phyloP scores from a whole-genome alignment of 805 yeast genomes.

The Starmera caribaea region DNA sequence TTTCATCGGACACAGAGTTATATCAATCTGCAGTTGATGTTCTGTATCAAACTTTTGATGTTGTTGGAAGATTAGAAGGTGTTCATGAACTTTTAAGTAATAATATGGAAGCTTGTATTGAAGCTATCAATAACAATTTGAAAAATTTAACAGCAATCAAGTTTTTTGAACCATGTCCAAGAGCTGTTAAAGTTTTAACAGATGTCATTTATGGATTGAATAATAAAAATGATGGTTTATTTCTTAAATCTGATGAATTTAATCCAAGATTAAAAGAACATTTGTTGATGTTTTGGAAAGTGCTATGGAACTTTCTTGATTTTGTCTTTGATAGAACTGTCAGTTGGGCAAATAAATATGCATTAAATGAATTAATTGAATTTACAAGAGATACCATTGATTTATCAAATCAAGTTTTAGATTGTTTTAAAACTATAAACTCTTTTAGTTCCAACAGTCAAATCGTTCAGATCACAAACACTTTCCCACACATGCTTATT shows the following conservation, averaged over 20 bases:
- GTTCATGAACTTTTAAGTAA: slow-evolving; percentile 42
- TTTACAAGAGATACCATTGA: slow-evolving; percentile 85
- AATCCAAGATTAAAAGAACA: slow-evolving; percentile 17
- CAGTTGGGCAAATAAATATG: slow-evolving; percentile 63
- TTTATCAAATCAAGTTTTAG: slow-evolving; percentile 58
- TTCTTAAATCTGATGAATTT: slow-evolving; percentile 20
- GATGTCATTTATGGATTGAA: slow-evolving; percentile 57
- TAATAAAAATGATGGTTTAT: slow-evolving; percentile 58
- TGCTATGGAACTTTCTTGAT: slow-evolving; percentile 63
- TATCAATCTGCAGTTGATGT: slow-evolving; percentile 66
- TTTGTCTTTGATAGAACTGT: slow-evolving; percentile 60
- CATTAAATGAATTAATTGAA: slow-evolving; percentile 51
- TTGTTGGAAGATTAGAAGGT: slow-evolving; percentile 71
- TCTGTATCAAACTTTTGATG: slow-evolving; percentile 69
- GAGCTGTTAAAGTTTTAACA: slow-evolving; percentile 63
- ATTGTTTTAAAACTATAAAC: slow-evolving; percentile 44
- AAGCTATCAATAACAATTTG: slow-evolving; percentile 38
- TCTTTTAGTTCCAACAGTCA: slow-evolving; percentile 18
- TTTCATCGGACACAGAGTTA: slow-evolving; percentile 47
- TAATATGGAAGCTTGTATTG: slow-evolving; percentile 35
- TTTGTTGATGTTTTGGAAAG: slow-evolving; percentile 48
- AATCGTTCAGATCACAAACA: slow-evolving; percentile 45
- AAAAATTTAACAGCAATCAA: slow-evolving; percentile 33
- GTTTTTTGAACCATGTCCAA: slow-evolving; percentile 65
- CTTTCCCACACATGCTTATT: slow-evolving; percentile 58